These are phyloP conservation scores for sunflower (Helianthus annuus) DNA, from an alignment of 129 eudicot genomes.

Conservation along the genomic window HanXRQr2.0-SUNRISE NC_035435.2:45083332-45083831, in stretches of 20 bases:
- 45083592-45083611: slow-evolving; percentile 70
- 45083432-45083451: slow-evolving; percentile 67
- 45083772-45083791: slow-evolving; percentile 31
- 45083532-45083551: slow-evolving; percentile 73
- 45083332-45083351: slow-evolving; percentile 70
- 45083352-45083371: slow-evolving; percentile 60
- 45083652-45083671: slow-evolving; percentile 50
- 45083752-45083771: slow-evolving; percentile 45
- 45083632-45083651: slow-evolving; percentile 52
- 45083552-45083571: slow-evolving; percentile 71
- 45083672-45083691: slow-evolving; percentile 55
- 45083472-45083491: slow-evolving; percentile 85
- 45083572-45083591: slow-evolving; percentile 98
- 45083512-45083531: slow-evolving; percentile 59
- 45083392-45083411: slow-evolving; percentile 51
- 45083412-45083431: slow-evolving; percentile 62
- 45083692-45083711: slow-evolving; percentile 70
- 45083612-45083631: slow-evolving; percentile 61
- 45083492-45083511: slow-evolving; percentile 53
- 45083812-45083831: slow-evolving; percentile 19
- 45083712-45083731: slow-evolving; percentile 58
- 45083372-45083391: slow-evolving; percentile 58
- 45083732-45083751: slow-evolving; percentile 65
- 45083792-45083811: slow-evolving; percentile 23
- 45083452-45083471: slow-evolving; percentile 65